Evolutionary conservation across 257 asterid species (phyloP).

Genomic region (Primulina eburnea): DNA sequence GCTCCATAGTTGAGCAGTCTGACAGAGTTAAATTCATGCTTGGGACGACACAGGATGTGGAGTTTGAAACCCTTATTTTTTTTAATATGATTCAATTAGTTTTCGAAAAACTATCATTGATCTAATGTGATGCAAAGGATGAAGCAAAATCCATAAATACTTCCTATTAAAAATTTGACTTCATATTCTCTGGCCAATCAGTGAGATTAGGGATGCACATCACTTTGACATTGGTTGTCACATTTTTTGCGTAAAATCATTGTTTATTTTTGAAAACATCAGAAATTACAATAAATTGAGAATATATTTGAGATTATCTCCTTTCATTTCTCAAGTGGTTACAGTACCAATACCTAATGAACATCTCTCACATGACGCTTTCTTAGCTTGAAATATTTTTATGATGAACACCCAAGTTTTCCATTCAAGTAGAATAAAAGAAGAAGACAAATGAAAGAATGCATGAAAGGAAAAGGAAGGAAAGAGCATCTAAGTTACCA

Average conservation of each 20-base stretch:
- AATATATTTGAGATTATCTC: constrained; percentile 1
- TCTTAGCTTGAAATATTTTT: constrained; percentile 5
- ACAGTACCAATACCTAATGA: neutral
- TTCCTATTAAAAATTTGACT: constrained; percentile 12
- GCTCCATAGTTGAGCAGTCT: constrained; percentile 13
- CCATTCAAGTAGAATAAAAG: neutral
- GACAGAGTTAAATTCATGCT: neutral
- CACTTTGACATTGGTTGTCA: constrained; percentile 3
- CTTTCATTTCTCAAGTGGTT: constrained; percentile 12
- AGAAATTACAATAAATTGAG: neutral
- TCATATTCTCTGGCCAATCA: neutral
- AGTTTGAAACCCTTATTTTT: constrained; percentile 14
- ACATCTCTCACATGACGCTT: neutral
- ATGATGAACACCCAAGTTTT: neutral
- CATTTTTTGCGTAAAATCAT: constrained; percentile 13
- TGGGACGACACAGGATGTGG: constrained; percentile 3
- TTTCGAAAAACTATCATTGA: constrained; percentile 6
- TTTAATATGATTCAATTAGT: constrained; percentile 11
- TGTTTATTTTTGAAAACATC: constrained; percentile 2
- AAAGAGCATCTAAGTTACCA: neutral
- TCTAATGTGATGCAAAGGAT: constrained; percentile 16
- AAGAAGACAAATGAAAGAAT: neutral
- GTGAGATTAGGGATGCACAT: neutral
- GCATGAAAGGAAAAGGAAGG: neutral
- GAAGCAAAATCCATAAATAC: neutral